Percentiles rank a stretch among this genome's conserved stretches.
phyloP scores from a whole-genome alignment of 495 filamentous ascomycete species.

The Hypoxylon subgilvum region DNA sequence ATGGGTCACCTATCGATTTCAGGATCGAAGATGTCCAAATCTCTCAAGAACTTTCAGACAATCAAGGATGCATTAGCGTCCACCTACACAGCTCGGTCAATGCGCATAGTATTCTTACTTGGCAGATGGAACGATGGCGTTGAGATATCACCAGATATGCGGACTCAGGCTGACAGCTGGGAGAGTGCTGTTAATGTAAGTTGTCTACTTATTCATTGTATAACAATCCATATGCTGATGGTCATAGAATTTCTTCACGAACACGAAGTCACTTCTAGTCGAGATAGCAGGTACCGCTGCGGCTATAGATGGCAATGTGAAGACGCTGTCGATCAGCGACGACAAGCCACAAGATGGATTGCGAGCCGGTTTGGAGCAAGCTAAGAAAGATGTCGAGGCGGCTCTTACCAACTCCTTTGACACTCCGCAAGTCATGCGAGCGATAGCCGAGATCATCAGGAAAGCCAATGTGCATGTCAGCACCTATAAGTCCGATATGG shows the following conservation, averaged over 20 bases:
- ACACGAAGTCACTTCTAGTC: conserved; percentile 65
- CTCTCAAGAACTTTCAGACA: conserved; percentile 95
- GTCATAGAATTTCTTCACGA: conserved; percentile 85
- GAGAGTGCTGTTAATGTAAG: conserved; percentile 75
- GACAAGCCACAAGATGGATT: conserved; percentile 39
- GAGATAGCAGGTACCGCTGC: conserved; percentile 43
- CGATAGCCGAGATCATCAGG: conserved; percentile 75
- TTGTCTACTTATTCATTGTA: not conserved
- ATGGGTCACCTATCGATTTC: conserved; percentile 93
- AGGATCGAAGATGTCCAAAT: conserved; percentile 95
- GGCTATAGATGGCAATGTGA: conserved; percentile 49
- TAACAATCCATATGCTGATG: conserved; percentile 8
- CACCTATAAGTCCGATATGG: conserved; percentile 53
- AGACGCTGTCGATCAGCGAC: conserved; percentile 47
- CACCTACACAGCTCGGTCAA: conserved; percentile 77
- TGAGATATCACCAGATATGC: conserved; percentile 85
- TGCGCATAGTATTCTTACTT: conserved; percentile 87
- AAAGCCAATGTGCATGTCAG: conserved; percentile 75
- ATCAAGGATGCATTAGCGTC: conserved; percentile 79
- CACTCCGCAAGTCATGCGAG: conserved; percentile 75
- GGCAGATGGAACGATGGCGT: conserved; percentile 89
- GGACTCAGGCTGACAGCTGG: conserved; percentile 74
- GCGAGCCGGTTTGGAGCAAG: conserved; percentile 59
- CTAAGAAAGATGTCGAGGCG: conserved; percentile 67
- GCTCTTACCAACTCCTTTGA: conserved; percentile 89